Percentiles rank a stretch among this genome's conserved stretches.
phyloP scores from a whole-genome alignment of 805 yeast genomes.

The Candida ulmi region DNA sequence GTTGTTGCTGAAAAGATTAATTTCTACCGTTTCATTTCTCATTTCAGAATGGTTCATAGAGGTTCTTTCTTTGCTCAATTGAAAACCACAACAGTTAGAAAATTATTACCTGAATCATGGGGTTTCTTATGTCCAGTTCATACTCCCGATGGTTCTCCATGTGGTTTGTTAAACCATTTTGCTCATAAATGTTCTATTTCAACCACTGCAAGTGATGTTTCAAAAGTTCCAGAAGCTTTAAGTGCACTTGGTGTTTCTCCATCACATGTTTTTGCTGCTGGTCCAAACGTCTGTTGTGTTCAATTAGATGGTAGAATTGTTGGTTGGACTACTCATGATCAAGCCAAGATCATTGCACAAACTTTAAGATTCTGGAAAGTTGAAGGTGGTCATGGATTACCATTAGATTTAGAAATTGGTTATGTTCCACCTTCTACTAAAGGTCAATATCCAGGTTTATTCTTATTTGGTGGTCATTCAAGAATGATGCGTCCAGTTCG shows the following conservation, averaged over 20 bases:
- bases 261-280: constrained; percentile 76
- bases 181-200: constrained; percentile 91
- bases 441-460: constrained; percentile 97
- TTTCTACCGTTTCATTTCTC: constrained; percentile 95
- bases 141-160: constrained; percentile 99
- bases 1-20: constrained; percentile 98
- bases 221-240: constrained; percentile 60
- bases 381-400: constrained; percentile 71
- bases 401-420: constrained; percentile 86
- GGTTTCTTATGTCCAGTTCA: constrained; percentile 98
- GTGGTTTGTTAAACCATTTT: constrained; percentile 95
- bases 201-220: constrained; percentile 69
- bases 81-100: constrained; percentile 96
- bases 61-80: constrained; percentile 98
- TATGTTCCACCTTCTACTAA: constrained; percentile 92
- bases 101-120: constrained; percentile 96
- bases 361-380: constrained; percentile 92
- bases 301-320: constrained; percentile 89
- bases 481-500: constrained; percentile 96
- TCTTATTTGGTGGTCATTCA: constrained; percentile 83
- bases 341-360: constrained; percentile 81
- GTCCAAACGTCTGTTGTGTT: constrained; percentile 83
- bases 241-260: constrained; percentile 76
- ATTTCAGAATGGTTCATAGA: constrained; percentile 98
- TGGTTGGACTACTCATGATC: constrained; percentile 92